Base-by-base conservation (phyloP, 1,284 basidiomycete genomes). In the Moesziomyces parantarcticus region DNA sequence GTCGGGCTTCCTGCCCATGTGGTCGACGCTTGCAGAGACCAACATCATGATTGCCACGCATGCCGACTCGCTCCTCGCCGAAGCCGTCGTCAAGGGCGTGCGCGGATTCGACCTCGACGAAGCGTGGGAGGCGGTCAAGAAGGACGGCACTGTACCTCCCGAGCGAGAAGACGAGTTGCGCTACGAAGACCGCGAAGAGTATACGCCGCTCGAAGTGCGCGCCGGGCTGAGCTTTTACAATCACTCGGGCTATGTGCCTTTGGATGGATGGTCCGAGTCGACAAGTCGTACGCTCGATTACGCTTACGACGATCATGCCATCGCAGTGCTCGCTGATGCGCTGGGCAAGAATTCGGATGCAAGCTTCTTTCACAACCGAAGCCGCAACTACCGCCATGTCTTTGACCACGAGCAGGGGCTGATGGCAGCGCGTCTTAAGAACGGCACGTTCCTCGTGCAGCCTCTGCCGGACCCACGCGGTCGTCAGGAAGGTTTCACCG, bases 1-100 rank as follows among this genome's bases (percentile, higher is more conserved):
- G 88, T 89, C 91, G 25, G 92, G 92, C 5, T 92, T 91, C 90
- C 84, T 93, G 46, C 92, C 92, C 0, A 93, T 93, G 92, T 93
- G 92, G 92, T 92, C 92, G 85, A 93, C 93, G 72, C 88, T 93
- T 18, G 89, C 91, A 63, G 92, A 77, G 78, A 90, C 90, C 3
- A 91, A 90, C 70, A 90, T 91, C 69, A 91, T 91, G 90, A 88
- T 86, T 64, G 90, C 87, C 5, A 92, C 91, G 0, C 91, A 93
- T 71, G 90, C 91, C 3, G 92, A 93, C 81, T 91, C 90, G 3
- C 87, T 93, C 32, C 87, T 94, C 42, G 90, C 92, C 0, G 91
- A 93, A 83, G 91, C 91, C 0, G 89, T 90, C 43, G 77, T 89
- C 42, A 91, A 90, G 82, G 89, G 89, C 13, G 59, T 74, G 0